A percentile compares a stretch with the other conserved stretches of the same genome.
phyloP scores from a whole-genome alignment of 441 rosid species.

The Adansonia gregorii region DNA sequence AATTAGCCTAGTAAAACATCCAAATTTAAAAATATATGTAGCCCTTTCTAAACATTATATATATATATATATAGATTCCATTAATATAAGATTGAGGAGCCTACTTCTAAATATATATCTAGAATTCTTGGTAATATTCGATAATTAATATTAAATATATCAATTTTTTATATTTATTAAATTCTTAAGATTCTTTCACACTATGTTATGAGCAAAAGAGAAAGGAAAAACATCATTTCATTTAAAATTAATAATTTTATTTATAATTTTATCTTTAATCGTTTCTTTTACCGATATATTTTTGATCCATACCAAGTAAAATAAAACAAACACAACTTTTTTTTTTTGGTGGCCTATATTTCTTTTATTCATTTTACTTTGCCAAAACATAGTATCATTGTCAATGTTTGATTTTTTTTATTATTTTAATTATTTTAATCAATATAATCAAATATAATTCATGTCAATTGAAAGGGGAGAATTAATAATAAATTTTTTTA shows the following conservation, averaged over 20 bases:
- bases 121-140: neutral
- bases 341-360: neutral
- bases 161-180: neutral
- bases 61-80: neutral
- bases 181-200: neutral
- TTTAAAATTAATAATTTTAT: too few species aligned
- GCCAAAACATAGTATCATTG: constrained; percentile 25
- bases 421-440: neutral
- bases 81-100: constrained; percentile 11
- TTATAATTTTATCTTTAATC: too few species aligned
- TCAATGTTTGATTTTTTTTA: constrained; percentile 25
- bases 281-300: too few species aligned
- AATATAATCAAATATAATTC: neutral
- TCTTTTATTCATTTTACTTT: neutral
- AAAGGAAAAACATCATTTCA: too few species aligned
- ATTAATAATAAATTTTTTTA: neutral
- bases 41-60: too few species aligned
- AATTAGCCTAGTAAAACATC: neutral
- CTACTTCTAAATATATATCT: neutral
- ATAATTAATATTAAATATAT: neutral
- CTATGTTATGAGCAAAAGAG: neutral
- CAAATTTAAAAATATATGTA: neutral
- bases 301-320: too few species aligned
- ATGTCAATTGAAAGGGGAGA: neutral
- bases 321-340: too few species aligned